Conservation (phyloP, 805 yeast genomes). For the Starmerella sp. region DNA sequence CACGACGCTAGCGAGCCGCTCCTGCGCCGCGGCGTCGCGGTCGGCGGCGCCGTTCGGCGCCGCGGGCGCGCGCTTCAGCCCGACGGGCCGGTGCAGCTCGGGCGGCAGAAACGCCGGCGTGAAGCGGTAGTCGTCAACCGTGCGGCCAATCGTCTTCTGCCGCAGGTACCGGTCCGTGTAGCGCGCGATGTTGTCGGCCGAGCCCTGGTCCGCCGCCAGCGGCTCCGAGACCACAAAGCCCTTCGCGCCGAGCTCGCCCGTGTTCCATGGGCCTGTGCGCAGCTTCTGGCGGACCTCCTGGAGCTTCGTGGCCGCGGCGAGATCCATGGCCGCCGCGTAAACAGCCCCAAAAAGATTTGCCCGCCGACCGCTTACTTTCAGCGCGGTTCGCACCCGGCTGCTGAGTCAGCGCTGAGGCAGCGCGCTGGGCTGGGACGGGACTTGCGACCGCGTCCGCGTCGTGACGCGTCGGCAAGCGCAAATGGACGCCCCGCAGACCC, state of each 20-base stretch:
- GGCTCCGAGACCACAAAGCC: slow-evolving; percentile 20
- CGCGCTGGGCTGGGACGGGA: no score
- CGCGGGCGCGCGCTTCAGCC: slow-evolving; percentile 28
- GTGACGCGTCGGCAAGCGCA: no score
- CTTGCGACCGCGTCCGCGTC: no score
- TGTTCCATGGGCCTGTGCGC: slow-evolving; percentile 21
- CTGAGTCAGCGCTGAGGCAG: no score
- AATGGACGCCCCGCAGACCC: not conserved
- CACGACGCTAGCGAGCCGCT: not conserved
- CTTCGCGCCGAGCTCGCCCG: slow-evolving; percentile 18
- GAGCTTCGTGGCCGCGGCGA: slow-evolving; percentile 11
- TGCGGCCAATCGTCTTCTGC: slow-evolving; percentile 55
- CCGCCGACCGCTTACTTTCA: not conserved
- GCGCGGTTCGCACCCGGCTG: no score
- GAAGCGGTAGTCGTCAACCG: slow-evolving; percentile 71
- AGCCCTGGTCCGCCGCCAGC: slow-evolving; percentile 6
- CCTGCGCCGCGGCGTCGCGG: not conserved
- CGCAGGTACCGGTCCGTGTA: slow-evolving; percentile 72
- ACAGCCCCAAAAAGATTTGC: not conserved
- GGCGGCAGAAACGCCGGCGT: slow-evolving; percentile 59
- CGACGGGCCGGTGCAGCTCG: slow-evolving; percentile 66
- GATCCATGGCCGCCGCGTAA: slow-evolving; percentile 6
- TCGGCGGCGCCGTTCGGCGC: not conserved
- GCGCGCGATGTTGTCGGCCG: slow-evolving; percentile 60
- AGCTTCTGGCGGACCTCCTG: slow-evolving; percentile 12